phyloP scores from a whole-genome alignment of 2,329 filamentous ascomycete species.

The Arthrobotrys pseudoclavata region DNA sequence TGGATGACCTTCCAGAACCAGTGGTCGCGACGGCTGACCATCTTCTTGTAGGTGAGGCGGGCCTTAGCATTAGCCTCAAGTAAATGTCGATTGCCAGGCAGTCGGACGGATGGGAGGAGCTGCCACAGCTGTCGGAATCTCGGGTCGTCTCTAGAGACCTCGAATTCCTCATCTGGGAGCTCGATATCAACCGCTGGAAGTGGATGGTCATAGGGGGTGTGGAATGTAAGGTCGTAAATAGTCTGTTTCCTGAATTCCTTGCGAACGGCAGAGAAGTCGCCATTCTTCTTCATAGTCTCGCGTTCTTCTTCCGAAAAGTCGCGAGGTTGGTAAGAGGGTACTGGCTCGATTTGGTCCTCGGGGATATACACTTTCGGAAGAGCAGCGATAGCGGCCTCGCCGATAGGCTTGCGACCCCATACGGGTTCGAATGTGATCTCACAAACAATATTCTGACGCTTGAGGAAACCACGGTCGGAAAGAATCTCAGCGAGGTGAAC shows the following conservation, averaged over 20 bases:
- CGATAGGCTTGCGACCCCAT: slow-evolving; percentile 20
- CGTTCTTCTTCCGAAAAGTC: slow-evolving; percentile 35
- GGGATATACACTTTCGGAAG: slow-evolving; percentile 47
- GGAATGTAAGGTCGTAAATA: slow-evolving; percentile 54
- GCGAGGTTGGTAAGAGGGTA: slow-evolving; percentile 27
- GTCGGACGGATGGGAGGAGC: slow-evolving; percentile 35
- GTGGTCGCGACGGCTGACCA: slow-evolving; percentile 39
- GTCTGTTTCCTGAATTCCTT: slow-evolving; percentile 53
- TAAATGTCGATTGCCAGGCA: not conserved
- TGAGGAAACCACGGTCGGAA: slow-evolving; percentile 44
- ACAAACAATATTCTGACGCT: slow-evolving; percentile 14
- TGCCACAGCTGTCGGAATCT: slow-evolving; percentile 48
- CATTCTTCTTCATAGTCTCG: slow-evolving; percentile 14
- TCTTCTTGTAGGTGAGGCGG: slow-evolving; percentile 34
- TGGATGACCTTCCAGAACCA: slow-evolving; percentile 54
- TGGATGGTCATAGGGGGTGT: slow-evolving; percentile 28
- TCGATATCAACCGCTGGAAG: slow-evolving; percentile 32
- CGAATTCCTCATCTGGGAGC: slow-evolving; percentile 43
- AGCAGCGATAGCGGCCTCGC: not conserved
- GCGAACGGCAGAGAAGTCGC: slow-evolving; percentile 7
- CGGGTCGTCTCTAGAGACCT: slow-evolving; percentile 56
- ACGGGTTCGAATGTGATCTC: slow-evolving; percentile 36
- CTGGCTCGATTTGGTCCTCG: slow-evolving; percentile 22
- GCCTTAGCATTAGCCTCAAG: slow-evolving; percentile 3
- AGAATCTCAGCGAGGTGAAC: slow-evolving; percentile 45